phyloP scores from a whole-genome alignment of 2,329 filamentous ascomycete genomes.

The Exophiala viscosa region DNA sequence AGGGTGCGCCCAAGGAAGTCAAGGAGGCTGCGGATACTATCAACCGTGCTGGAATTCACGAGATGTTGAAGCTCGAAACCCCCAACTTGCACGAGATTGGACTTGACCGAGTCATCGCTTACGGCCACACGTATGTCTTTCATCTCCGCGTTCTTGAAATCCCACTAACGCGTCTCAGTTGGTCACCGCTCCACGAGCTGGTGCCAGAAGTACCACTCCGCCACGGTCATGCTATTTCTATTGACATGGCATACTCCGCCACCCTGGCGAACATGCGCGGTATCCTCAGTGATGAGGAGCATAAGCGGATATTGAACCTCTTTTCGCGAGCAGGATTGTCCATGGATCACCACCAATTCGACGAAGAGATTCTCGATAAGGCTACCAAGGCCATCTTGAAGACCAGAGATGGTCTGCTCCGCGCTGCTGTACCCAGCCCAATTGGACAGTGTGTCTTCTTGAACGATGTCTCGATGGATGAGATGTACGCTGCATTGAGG shows the following conservation, averaged over 20 bases:
- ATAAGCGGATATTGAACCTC: constrained; percentile 60
- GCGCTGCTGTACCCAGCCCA: constrained; percentile 65
- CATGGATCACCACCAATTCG: constrained; percentile 67
- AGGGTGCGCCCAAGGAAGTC: constrained; percentile 55
- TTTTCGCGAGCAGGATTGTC: constrained; percentile 68
- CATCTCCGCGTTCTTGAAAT: neutral
- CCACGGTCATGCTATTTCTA: constrained; percentile 70
- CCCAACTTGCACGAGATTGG: constrained; percentile 71
- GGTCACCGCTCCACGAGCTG: constrained; percentile 69
- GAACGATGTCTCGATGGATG: constrained; percentile 61
- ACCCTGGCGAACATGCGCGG: constrained; percentile 63
- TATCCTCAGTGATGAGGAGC: constrained; percentile 58
- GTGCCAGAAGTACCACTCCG: constrained; percentile 65
- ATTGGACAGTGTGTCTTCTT: constrained; percentile 65
- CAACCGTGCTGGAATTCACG: constrained; percentile 65
- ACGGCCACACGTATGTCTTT: constrained; percentile 61
- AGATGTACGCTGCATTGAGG: constrained; percentile 59
- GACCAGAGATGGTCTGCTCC: constrained; percentile 65
- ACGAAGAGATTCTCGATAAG: constrained; percentile 61
- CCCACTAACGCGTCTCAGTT: constrained; percentile 40
- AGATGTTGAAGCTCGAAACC: constrained; percentile 71
- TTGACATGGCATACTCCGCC: constrained; percentile 72
- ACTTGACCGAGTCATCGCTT: constrained; percentile 68
- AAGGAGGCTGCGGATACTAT: constrained; percentile 62
- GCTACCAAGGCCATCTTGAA: constrained; percentile 67